phyloP scores from a whole-genome alignment of 192 early-diverging fungal species.

The Coemansia sp. region DNA sequence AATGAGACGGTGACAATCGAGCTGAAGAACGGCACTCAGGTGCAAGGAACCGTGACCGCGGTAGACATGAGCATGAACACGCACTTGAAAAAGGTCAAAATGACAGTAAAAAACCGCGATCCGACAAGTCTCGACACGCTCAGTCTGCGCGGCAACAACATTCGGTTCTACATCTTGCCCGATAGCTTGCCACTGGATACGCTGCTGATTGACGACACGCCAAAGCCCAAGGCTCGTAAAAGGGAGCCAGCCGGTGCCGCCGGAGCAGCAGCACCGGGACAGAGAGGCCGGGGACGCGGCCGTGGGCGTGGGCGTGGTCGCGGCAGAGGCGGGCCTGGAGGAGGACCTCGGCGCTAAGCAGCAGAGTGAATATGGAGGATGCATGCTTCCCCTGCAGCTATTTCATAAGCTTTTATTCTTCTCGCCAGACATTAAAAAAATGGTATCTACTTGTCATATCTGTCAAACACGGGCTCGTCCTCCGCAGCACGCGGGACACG shows the following conservation, averaged over 20 bases:
- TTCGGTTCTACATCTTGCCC: constrained; percentile 94
- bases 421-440: not conserved
- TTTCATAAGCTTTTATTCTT: not conserved
- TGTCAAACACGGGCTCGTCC: constrained; percentile 53
- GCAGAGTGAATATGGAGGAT: not conserved
- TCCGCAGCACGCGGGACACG: constrained; percentile 42
- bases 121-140: constrained; percentile 88
- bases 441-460: constrained; percentile 19
- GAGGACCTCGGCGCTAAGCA: constrained; percentile 40
- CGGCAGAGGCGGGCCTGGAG: constrained; percentile 59
- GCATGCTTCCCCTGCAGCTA: not conserved
- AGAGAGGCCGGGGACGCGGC: constrained; percentile 66
- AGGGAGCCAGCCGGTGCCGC: constrained; percentile 54
- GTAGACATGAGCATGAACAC: constrained; percentile 99
- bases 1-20: constrained; percentile 98
- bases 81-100: constrained; percentile 96
- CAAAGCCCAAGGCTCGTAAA: constrained; percentile 90
- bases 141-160: constrained; percentile 92
- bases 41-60: constrained; percentile 91
- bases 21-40: constrained; percentile 97
- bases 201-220: constrained; percentile 91
- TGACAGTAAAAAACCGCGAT: constrained; percentile 94
- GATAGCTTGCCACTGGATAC: constrained; percentile 95
- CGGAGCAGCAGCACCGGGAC: constrained; percentile 8
- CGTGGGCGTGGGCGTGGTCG: constrained; percentile 67